Evolutionary conservation across 1,284 basidiomycete genomes (phyloP).

Genomic region (Sporisorium reilianum): DNA sequence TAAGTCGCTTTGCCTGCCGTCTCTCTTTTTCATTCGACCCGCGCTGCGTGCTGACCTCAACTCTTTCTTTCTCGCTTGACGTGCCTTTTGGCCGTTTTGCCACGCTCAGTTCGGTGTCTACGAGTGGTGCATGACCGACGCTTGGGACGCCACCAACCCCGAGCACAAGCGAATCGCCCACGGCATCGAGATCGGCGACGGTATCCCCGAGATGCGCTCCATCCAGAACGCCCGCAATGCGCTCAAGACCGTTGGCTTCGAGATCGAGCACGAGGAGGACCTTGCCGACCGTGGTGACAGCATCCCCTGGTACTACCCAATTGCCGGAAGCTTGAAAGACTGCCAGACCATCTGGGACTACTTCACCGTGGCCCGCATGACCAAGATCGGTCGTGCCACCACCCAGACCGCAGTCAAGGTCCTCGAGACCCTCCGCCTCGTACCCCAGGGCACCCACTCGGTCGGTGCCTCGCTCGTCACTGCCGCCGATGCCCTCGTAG

Average conservation of each 20-base stretch:
- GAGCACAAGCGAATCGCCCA: slow-evolving; percentile 92
- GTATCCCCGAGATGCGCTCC: slow-evolving; percentile 96
- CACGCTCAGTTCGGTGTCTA: slow-evolving; percentile 92
- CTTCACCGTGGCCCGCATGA: slow-evolving; percentile 74
- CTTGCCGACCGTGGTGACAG: slow-evolving; percentile 84
- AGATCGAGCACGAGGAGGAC: slow-evolving; percentile 92
- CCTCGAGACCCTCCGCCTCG: slow-evolving; percentile 82
- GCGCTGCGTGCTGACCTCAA: background rate
- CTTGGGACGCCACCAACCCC: slow-evolving; percentile 87
- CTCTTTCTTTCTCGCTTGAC: background rate
- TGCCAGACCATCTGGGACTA: slow-evolving; percentile 93
- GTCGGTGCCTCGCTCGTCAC: slow-evolving; percentile 90
- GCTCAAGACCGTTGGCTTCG: slow-evolving; percentile 85
- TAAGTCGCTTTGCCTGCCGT: slow-evolving; percentile 72
- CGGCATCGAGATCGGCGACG: slow-evolving; percentile 82
- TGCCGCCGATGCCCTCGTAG: slow-evolving; percentile 83
- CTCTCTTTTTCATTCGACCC: background rate
- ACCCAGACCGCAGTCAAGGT: slow-evolving; percentile 84
- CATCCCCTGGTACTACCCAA: slow-evolving; percentile 94
- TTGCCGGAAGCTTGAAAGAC: slow-evolving; percentile 91
- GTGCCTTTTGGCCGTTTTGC: no score
- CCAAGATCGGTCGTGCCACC: slow-evolving; percentile 85
- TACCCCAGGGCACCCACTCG: slow-evolving; percentile 92
- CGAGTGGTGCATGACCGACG: slow-evolving; percentile 99
- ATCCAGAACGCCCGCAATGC: slow-evolving; percentile 81